Percentiles rank a stretch among this genome's conserved stretches.
Evolutionary conservation across 352 stramenopile species (phyloP).

Genomic region (Globisporangium nagaii): DNA sequence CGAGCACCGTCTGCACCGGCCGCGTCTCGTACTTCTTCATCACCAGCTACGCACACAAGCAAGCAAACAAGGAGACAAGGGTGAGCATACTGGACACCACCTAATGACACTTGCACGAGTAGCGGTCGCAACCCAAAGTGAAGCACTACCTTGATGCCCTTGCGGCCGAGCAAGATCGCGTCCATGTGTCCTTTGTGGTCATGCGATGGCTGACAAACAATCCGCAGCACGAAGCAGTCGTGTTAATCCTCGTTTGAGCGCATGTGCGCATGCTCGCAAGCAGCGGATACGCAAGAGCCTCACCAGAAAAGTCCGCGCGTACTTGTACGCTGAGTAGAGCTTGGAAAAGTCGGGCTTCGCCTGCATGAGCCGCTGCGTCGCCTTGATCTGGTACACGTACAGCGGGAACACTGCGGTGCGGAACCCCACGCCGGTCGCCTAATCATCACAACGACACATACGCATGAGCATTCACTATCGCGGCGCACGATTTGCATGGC

Average conservation of each 20-base stretch:
- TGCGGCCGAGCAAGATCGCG: slow-evolving; percentile 37
- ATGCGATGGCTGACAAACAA: slow-evolving; percentile 20
- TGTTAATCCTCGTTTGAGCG: too few relatives aligned
- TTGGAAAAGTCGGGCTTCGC: slow-evolving; percentile 54
- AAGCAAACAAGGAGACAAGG: not conserved
- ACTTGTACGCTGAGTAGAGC: slow-evolving; percentile 69
- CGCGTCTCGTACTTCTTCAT: slow-evolving; percentile 77
- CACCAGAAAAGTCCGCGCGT: slow-evolving; percentile 65
- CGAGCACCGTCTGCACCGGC: slow-evolving; percentile 57
- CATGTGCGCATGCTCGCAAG: too few relatives aligned
- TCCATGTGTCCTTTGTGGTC: slow-evolving; percentile 44
- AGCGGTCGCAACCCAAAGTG: too few relatives aligned
- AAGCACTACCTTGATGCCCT: slow-evolving; percentile 32
- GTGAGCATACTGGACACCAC: too few relatives aligned
- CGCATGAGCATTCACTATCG: slow-evolving; percentile 1
- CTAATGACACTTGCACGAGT: too few relatives aligned
- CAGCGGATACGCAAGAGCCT: not conserved
- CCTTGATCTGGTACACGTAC: slow-evolving; percentile 66
- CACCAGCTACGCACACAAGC: slow-evolving; percentile 22
- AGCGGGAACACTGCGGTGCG: slow-evolving; percentile 66
- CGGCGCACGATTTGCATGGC: too few relatives aligned
- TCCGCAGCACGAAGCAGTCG: not conserved
- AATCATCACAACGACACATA: not conserved
- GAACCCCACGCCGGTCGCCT: slow-evolving; percentile 60
- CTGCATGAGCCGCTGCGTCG: slow-evolving; percentile 56